Evolutionary conservation across 1,139 yeast species (phyloP).

Genomic region (Martiniozyma asiatica): DNA sequence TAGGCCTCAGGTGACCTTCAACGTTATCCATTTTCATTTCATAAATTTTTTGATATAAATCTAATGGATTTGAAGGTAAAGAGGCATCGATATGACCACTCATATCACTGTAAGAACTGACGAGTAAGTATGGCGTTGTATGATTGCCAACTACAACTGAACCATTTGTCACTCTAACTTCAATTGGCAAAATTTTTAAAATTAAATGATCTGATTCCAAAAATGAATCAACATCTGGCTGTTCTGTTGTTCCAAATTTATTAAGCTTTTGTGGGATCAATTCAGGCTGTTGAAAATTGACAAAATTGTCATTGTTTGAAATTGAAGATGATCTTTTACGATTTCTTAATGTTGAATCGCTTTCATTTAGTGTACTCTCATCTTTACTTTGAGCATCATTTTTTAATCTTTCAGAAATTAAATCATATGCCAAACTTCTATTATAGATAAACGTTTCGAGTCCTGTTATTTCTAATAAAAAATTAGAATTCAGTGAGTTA

Average conservation of each 20-base stretch:
- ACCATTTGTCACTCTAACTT: slow-evolving; percentile 35
- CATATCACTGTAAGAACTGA: slow-evolving; percentile 46
- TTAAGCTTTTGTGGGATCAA: too few relatives aligned
- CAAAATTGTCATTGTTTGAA: too few relatives aligned
- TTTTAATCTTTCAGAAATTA: slow-evolving; percentile 30
- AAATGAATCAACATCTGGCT: not conserved
- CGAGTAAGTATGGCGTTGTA: slow-evolving; percentile 60
- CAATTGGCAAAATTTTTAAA: slow-evolving; percentile 24
- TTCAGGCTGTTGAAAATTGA: too few relatives aligned
- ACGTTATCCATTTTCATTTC: slow-evolving; percentile 37
- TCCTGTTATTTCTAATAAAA: slow-evolving; percentile 56
- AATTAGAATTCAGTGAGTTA: slow-evolving; percentile 45
- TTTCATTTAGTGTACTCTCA: too few relatives aligned
- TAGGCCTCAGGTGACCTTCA: slow-evolving; percentile 53
- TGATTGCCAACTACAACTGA: slow-evolving; percentile 72
- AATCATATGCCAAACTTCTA: slow-evolving; percentile 65
- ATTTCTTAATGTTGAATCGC: too few relatives aligned
- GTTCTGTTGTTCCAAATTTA: not conserved
- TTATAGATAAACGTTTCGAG: slow-evolving; percentile 74
- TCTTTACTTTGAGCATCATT: too few relatives aligned
- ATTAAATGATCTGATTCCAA: slow-evolving; percentile 8
- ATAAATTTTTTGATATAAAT: slow-evolving; percentile 37
- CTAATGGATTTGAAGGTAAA: slow-evolving; percentile 37
- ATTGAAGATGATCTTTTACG: too few relatives aligned
- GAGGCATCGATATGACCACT: slow-evolving; percentile 51